A percentile compares a stretch with the other conserved stretches of the same genome.
Conservation (phyloP, 345 rosid genomes). For the Anastatica hierochuntica region DNA sequence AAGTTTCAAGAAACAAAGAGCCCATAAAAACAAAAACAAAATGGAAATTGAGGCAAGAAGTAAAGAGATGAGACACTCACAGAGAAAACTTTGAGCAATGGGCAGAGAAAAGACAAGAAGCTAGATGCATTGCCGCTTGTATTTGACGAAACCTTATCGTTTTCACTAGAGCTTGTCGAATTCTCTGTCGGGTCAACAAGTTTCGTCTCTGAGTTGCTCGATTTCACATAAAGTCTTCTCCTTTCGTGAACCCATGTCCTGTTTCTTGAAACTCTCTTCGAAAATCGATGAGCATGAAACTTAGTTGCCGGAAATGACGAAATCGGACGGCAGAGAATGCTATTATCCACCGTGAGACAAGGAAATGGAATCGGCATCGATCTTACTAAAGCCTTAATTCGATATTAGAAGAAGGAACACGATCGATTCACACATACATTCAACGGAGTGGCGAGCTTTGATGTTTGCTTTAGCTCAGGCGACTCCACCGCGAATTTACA, state of each 20-base stretch:
- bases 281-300: neutral
- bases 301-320: conserved; percentile 22
- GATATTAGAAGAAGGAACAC: neutral
- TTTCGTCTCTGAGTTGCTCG: conserved; percentile 20
- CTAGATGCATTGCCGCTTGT: conserved; percentile 23
- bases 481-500: neutral
- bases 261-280: neutral
- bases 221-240: conserved; percentile 23
- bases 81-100: conserved; percentile 68
- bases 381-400: neutral
- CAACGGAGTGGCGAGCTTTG: neutral
- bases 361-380: neutral
- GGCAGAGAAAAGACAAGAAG: conserved; percentile 73
- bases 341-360: neutral
- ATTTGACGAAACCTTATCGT: no score
- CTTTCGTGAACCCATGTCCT: conserved; percentile 21
- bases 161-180: neutral
- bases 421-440: neutral
- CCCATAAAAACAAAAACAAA: no score
- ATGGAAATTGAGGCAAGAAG: neutral
- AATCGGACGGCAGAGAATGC: neutral
- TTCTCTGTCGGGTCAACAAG: neutral
- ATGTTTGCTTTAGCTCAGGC: neutral
- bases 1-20: no score
- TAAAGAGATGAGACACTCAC: conserved; percentile 30